Base-by-base conservation (phyloP, 2,329 filamentous ascomycete species). In the Colletotrichum melonis region DNA sequence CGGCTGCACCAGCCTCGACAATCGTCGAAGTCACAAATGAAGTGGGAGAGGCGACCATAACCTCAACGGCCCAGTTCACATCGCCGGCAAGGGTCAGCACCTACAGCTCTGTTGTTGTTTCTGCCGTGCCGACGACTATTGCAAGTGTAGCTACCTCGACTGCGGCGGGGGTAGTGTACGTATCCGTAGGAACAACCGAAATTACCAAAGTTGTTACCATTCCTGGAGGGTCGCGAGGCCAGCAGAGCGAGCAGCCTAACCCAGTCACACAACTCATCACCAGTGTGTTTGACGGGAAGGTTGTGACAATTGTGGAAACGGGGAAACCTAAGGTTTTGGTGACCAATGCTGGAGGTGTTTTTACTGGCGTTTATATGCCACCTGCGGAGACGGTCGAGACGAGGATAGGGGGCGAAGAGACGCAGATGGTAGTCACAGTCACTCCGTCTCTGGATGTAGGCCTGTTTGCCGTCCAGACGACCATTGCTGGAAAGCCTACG, bases 251-350 rank as follows among this genome's bases (percentile, higher is more conserved):
- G 60, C 24, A 70, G 59, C 24, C 62, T 19, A 54, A 68, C 6
- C 77, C 78, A 0, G 74, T 77, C 7, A 76, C 77, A n/a, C 57
- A 77, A 1, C 73, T 79, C 5, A 59, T 77, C 2, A 77, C 77
- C 4, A 77, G 76, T 1, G 76, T 80, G 0, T 42, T 76, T 0
- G 75, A 74, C 5, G 78, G 76, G 4, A 69, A 69, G 1, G 75
- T 76, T 1, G 69, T 77, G 6, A 75, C 74, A 1, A 52, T 73
- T 1, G 63, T 77, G 1, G 62, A 76, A 28, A 68, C 67, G n/a
- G 49, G 42, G 5, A 38, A 49, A 5, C 71, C 75, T 8, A 62
- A 75, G 56, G 71, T 46, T 14, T 57, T 76, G 12, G 67, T 77
- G 6, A 74, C 63, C 19, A 55, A 54, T 5, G 54, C 63, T 5